Evolutionary conservation across 768 basidiomycete species (phyloP).

Genomic region (Cubamyces sp.): DNA sequence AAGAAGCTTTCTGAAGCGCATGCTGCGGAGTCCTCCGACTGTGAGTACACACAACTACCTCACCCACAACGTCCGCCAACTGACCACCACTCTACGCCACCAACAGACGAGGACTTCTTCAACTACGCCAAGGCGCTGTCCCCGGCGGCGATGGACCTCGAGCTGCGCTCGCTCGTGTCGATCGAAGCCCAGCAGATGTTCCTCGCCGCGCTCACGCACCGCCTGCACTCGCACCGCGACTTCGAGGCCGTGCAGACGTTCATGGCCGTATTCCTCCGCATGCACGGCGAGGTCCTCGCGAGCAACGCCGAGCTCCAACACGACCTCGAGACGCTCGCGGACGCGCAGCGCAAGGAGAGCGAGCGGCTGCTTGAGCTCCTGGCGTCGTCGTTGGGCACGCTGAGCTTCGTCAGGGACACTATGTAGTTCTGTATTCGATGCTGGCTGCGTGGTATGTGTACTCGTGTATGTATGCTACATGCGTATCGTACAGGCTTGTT

Average conservation of each 20-base stretch:
- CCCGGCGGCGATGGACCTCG: constrained; percentile 89
- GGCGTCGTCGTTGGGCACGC: constrained; percentile 71
- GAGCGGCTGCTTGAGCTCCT: constrained; percentile 76
- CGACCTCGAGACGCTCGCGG: constrained; percentile 60
- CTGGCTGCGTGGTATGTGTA: background rate
- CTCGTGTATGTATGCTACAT: background rate
- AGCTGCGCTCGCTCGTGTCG: constrained; percentile 77
- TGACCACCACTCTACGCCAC: background rate
- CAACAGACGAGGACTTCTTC: constrained; percentile 81
- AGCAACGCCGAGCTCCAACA: constrained; percentile 65
- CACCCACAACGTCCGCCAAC: background rate
- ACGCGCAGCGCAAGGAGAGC: constrained; percentile 77
- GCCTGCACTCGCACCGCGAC: constrained; percentile 80
- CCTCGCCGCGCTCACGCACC: constrained; percentile 69
- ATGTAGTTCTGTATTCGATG: constrained; percentile 38
- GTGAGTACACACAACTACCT: constrained; percentile 50
- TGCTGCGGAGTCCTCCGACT: constrained; percentile 51
- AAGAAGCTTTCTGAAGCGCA: constrained; percentile 61
- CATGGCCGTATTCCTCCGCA: constrained; percentile 79
- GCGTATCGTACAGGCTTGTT: constrained; percentile 1
- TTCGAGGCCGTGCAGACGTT: constrained; percentile 95
- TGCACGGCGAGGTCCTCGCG: constrained; percentile 83
- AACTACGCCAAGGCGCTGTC: constrained; percentile 81
- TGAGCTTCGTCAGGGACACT: constrained; percentile 75
- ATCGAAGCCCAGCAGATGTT: constrained; percentile 69